These are phyloP conservation scores for Cladophialophora bantiana DNA, from an alignment of 2,329 filamentous ascomycete genomes.

Conservation along the genomic window DNA sequence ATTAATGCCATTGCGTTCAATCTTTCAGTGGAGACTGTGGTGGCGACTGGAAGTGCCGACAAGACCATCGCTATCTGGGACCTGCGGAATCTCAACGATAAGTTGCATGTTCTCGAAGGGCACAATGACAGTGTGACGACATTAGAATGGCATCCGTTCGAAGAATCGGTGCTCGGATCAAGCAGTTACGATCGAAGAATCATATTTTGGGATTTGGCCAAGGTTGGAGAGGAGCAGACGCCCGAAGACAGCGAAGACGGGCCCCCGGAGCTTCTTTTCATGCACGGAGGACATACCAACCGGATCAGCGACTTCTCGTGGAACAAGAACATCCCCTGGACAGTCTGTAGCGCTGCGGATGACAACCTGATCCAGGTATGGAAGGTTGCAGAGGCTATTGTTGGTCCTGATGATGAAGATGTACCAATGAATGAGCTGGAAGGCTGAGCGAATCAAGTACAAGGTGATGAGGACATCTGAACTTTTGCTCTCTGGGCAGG, in stretches of 20 bases:
- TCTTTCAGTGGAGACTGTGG: constrained; percentile 83
- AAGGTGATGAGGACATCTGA: neutral
- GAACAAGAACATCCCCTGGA: constrained; percentile 97
- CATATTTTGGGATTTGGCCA: constrained; percentile 94
- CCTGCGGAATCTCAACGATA: constrained; percentile 85
- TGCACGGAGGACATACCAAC: constrained; percentile 98
- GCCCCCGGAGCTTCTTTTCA: constrained; percentile 94
- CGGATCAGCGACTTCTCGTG: constrained; percentile 96
- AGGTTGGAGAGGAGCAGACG: constrained; percentile 90
- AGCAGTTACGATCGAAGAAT: constrained; percentile 92
- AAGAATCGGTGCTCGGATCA: constrained; percentile 86
- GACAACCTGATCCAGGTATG: constrained; percentile 97
- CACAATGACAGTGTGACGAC: constrained; percentile 91
- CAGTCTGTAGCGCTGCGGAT: constrained; percentile 92
- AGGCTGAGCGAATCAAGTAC: constrained; percentile 34
- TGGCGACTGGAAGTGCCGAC: constrained; percentile 93
- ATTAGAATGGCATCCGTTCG: constrained; percentile 91
- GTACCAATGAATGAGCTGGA: constrained; percentile 80
- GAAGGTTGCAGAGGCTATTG: constrained; percentile 83
- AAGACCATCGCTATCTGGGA: constrained; percentile 97
- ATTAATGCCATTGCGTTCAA: constrained; percentile 98
- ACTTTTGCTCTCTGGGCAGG: neutral
- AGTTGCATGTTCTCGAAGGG: constrained; percentile 86
- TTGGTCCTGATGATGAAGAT: constrained; percentile 72
- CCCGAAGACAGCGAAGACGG: constrained; percentile 96